These are phyloP conservation scores for Ceratobasidium sp. DNA, from an alignment of 1,284 basidiomycete genomes.

Conservation along the genomic window DNA sequence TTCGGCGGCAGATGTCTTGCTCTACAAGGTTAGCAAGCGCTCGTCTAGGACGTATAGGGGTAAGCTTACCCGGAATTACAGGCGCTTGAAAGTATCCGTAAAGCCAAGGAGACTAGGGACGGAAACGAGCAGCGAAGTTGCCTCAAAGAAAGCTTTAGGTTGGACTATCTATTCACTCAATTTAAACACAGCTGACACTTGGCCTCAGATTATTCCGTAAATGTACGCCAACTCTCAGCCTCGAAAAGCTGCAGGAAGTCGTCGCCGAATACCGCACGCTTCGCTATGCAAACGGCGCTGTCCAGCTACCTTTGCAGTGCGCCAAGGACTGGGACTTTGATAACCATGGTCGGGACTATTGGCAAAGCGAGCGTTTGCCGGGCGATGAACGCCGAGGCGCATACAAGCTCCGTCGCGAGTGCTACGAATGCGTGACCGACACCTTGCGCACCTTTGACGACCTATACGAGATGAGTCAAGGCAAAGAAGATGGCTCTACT, in stretches of 20 bases:
- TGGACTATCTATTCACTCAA: conserved; percentile 27
- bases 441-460: conserved; percentile 83
- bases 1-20: conserved; percentile 95
- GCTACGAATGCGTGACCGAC: conserved; percentile 84
- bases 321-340: conserved; percentile 82
- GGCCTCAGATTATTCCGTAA: conserved; percentile 78
- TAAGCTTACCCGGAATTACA: conserved; percentile 47
- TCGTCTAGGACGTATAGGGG: not conserved
- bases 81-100: conserved; percentile 93
- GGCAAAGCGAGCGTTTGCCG: conserved; percentile 65
- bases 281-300: conserved; percentile 82
- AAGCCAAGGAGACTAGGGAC: conserved; percentile 83
- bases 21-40: conserved; percentile 78
- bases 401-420: conserved; percentile 69
- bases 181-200: conserved; percentile 16
- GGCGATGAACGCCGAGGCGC: conserved; percentile 65
- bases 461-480: conserved; percentile 44
- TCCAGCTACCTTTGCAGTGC: conserved; percentile 86
- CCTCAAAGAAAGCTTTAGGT: conserved; percentile 66
- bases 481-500: conserved; percentile 51
- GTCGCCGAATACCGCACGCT: conserved; percentile 86
- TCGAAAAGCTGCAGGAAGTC: conserved; percentile 85
- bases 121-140: conserved; percentile 76
- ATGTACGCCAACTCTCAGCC: conserved; percentile 82
- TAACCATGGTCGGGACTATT: conserved; percentile 78